Conservation (phyloP, 2,329 filamentous ascomycete genomes). For the Talaromyces sp. region DNA sequence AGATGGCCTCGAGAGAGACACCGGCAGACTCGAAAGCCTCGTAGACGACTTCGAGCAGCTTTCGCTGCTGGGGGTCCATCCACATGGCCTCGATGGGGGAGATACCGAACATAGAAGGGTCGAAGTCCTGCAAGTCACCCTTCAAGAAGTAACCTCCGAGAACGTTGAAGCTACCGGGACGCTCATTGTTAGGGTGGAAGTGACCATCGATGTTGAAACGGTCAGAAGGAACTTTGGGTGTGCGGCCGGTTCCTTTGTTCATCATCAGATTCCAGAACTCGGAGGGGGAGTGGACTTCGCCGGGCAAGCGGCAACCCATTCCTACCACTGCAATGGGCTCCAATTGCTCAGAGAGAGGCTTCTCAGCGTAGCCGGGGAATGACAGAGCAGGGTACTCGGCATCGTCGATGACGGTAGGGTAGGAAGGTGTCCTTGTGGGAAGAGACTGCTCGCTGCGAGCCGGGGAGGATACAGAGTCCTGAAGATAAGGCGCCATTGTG, state of each 20-base stretch:
- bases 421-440: not conserved
- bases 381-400: slow-evolving; percentile 1
- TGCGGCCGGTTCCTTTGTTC: slow-evolving; percentile 9
- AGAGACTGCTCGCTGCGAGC: not conserved
- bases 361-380: slow-evolving; percentile 7
- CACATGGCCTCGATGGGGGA: slow-evolving; percentile 23
- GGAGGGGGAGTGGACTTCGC: not conserved
- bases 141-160: slow-evolving; percentile 13
- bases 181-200: slow-evolving; percentile 13
- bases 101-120: slow-evolving; percentile 28
- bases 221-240: slow-evolving; percentile 20
- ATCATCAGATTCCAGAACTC: slow-evolving; percentile 4
- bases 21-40: slow-evolving; percentile 30
- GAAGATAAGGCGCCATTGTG: slow-evolving; percentile 2
- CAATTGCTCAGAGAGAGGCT: slow-evolving; percentile 10
- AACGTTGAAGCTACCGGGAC: slow-evolving; percentile 17
- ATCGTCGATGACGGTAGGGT: slow-evolving; percentile 7
- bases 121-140: slow-evolving; percentile 24
- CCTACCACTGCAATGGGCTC: slow-evolving; percentile 22
- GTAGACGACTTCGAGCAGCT: slow-evolving; percentile 29
- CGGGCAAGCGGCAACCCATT: slow-evolving; percentile 20
- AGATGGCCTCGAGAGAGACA: slow-evolving; percentile 20
- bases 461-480: not conserved
- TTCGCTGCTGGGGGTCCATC: slow-evolving; percentile 31
- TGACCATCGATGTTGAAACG: slow-evolving; percentile 16